phyloP scores from a whole-genome alignment of 192 early-diverging fungal species.

The Lunasporangiospora selenospora region DNA sequence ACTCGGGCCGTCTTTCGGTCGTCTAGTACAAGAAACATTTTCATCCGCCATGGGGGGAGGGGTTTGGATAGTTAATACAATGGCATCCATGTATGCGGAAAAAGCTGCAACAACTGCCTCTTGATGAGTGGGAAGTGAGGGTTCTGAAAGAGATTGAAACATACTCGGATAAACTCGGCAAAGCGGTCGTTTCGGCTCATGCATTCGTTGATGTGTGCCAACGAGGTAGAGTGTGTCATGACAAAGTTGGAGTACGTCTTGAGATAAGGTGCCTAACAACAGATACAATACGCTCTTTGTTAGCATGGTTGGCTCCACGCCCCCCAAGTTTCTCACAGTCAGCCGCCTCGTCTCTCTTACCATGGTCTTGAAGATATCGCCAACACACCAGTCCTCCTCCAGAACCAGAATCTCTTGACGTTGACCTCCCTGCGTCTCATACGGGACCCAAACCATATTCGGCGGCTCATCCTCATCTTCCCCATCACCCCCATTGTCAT shows the following conservation, averaged over 20 bases:
- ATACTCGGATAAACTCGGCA: constrained; percentile 48
- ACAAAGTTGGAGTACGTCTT: constrained; percentile 88
- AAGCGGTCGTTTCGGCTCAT: constrained; percentile 45
- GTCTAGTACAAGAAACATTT: constrained; percentile 57
- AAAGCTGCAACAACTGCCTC: constrained; percentile 41
- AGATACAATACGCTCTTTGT: not conserved
- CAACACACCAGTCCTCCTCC: constrained; percentile 60
- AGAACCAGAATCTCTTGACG: constrained; percentile 34
- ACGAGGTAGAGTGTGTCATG: constrained; percentile 82
- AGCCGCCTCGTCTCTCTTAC: constrained; percentile 32
- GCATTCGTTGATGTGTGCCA: constrained; percentile 58
- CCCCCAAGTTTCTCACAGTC: too few relatives aligned
- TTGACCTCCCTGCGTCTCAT: constrained; percentile 21
- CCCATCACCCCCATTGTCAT: constrained; percentile 38
- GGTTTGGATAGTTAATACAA: constrained; percentile 58
- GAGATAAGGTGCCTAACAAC: constrained; percentile 64
- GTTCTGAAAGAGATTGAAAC: constrained; percentile 42
- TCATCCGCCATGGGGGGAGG: constrained; percentile 61
- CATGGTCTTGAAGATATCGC: constrained; percentile 75
- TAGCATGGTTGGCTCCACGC: too few relatives aligned
- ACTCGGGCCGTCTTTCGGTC: constrained; percentile 49
- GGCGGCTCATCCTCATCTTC: constrained; percentile 16
- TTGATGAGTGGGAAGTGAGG: too few relatives aligned
- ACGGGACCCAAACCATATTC: constrained; percentile 35
- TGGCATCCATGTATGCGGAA: constrained; percentile 54